These are phyloP conservation scores for Mycosphaerella sp. DNA, from an alignment of 2,329 filamentous ascomycete species.

Conservation along the genomic window DNA sequence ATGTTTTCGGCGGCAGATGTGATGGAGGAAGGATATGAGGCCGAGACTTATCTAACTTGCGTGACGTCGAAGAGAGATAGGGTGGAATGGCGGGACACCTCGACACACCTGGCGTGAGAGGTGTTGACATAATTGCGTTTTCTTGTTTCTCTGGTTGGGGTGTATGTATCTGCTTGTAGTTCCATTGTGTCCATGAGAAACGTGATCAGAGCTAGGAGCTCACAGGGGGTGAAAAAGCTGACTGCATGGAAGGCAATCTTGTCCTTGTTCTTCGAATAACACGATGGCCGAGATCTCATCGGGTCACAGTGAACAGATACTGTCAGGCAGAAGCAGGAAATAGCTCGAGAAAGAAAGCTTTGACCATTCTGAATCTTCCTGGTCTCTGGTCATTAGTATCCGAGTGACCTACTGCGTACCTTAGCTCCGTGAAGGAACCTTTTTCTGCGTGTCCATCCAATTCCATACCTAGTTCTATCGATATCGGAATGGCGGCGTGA, in stretches of 20 bases:
- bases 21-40: constrained; percentile 3
- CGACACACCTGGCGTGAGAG: constrained; percentile 9
- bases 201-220: constrained; percentile 15
- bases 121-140: constrained; percentile 12
- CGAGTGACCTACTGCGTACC: background rate
- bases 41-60: constrained; percentile 8
- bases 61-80: constrained; percentile 1
- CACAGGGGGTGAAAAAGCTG: constrained; percentile 8
- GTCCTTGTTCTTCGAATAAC: constrained; percentile 4
- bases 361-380: constrained; percentile 14
- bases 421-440: background rate
- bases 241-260: background rate
- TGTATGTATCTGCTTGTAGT: constrained; percentile 15
- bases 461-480: background rate
- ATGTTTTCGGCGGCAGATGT: constrained; percentile 11
- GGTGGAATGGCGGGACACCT: constrained; percentile 4
- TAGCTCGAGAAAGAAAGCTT: constrained; percentile 13
- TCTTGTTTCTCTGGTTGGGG: constrained; percentile 1
- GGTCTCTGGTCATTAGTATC: background rate
- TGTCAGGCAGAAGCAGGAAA: constrained; percentile 5
- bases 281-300: constrained; percentile 1
- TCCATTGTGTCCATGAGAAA: constrained; percentile 13
- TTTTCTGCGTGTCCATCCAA: background rate
- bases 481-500: background rate
- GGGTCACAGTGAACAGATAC: constrained; percentile 5